Conservation (phyloP, 1,284 basidiomycete species). For the Peniophora sp. region DNA sequence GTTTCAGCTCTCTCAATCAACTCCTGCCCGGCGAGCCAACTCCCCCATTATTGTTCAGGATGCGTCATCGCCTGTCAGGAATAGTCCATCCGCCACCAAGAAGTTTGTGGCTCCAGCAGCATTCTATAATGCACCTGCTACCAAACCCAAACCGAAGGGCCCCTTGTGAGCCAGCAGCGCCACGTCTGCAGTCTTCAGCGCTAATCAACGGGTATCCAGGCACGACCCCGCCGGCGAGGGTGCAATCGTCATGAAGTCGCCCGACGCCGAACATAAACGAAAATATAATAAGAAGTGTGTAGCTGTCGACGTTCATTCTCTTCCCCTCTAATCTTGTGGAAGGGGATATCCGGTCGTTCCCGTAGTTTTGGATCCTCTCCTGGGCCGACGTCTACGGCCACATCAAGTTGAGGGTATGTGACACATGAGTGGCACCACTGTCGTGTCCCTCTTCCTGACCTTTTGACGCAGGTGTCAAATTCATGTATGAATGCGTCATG, state of each 20-base stretch:
- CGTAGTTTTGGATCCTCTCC: constrained; percentile 91
- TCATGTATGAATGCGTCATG: constrained; percentile 97
- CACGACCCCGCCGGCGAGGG: constrained; percentile 70
- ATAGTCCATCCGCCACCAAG: constrained; percentile 17
- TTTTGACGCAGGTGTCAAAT: constrained; percentile 55
- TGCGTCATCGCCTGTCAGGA: constrained; percentile 7
- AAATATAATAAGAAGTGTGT: constrained; percentile 68
- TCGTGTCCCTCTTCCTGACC: neutral
- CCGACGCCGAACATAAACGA: constrained; percentile 59
- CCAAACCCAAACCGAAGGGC: constrained; percentile 35
- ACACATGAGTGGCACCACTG: neutral
- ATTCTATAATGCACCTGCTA: constrained; percentile 45
- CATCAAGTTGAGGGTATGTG: constrained; percentile 89
- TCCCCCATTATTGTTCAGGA: neutral
- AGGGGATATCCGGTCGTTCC: constrained; percentile 63
- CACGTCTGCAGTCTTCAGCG: neutral
- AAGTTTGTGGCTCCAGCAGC: constrained; percentile 48
- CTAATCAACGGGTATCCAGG: constrained; percentile 36
- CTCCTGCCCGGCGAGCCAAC: neutral
- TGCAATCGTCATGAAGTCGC: constrained; percentile 84
- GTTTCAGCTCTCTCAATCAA: neutral
- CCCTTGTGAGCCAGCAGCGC: constrained; percentile 39
- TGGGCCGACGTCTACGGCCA: constrained; percentile 71
- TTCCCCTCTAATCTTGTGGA: constrained; percentile 1
- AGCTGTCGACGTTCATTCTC: neutral